Base-by-base conservation (phyloP, 352 stramenopile genomes). In the Globisporangium lucens region DNA sequence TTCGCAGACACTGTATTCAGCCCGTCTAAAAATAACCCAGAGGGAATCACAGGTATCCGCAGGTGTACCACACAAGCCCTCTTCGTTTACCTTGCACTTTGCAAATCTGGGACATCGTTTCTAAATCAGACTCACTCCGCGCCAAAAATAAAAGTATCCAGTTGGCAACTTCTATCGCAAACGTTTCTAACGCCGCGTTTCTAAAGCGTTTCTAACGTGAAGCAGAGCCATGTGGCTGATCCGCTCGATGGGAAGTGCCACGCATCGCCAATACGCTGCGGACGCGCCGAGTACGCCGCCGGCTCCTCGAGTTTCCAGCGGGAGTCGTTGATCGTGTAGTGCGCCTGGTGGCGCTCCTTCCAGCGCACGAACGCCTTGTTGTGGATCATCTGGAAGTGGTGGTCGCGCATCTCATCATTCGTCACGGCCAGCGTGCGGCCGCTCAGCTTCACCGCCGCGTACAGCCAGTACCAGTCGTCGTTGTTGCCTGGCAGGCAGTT, bases 381-480 rank as follows among this genome's bases (percentile, higher is more conserved):
- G 67, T 97, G 91, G 68, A 99, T 91, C 95, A 99, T 99, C 77
- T 98, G 92, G 83, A 99, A 99, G 79, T 99, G 97, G 83, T 99
- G 98, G 86, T 99, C 98, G 63, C 98, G 85, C 98, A 99, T 99
- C 83, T 99, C 95, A 78, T 99, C 98, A 82, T 99, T 99, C 3
- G 96, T 98, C 9, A 99, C 78, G 49, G 98, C 81, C 22, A 98
- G 73, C 61, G 82, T 91, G 56, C 85, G 80, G 1, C 80, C 80
- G 52, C 88, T 79, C n/a, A 89, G 75, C 67, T 89, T 90, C 51
- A 98, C 85, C 6, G 94, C 95, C 4, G 96, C 95, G 75, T 98
- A 98, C 71, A 99, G 89, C 98, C 98, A 99, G 81, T 99, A 99
- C 97, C 97, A 99, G 88, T 99, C 98, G 85, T 99, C 98, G 69